Percentiles rank a stretch among this genome's conserved stretches.
These are phyloP conservation scores for Diutina scorzettiae DNA, from an alignment of 1,139 yeast species.

Conservation along the genomic window DNA sequence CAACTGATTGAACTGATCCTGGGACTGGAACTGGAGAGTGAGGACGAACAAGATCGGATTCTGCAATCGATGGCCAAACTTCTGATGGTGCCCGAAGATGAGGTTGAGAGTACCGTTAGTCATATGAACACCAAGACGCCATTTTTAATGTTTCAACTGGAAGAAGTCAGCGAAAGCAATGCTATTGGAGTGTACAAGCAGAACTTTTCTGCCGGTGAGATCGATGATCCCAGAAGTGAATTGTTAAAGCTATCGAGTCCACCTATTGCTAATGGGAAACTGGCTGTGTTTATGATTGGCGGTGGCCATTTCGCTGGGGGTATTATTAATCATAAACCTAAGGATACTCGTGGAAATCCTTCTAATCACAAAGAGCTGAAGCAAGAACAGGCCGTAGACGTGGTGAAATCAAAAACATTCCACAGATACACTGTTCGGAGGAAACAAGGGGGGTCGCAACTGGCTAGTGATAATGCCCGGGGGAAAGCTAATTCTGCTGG, in stretches of 20 bases:
- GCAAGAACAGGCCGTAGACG: slow-evolving; percentile 49
- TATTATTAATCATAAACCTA: slow-evolving; percentile 62
- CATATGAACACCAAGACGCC: slow-evolving; percentile 58
- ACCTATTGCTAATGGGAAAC: slow-evolving; percentile 21
- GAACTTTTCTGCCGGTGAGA: slow-evolving; percentile 32
- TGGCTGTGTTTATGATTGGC: slow-evolving; percentile 86
- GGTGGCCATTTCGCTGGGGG: slow-evolving; percentile 99
- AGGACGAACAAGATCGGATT: slow-evolving; percentile 13
- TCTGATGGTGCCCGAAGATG: slow-evolving; percentile 11
- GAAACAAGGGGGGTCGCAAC: slow-evolving; percentile 96
- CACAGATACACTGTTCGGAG: slow-evolving; percentile 94
- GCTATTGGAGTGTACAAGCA: slow-evolving; percentile 65
- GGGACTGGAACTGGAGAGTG: slow-evolving; percentile 27
- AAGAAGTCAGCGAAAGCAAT: slow-evolving; percentile 28
- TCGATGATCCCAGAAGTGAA: slow-evolving; percentile 17
- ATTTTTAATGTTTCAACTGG: slow-evolving; percentile 41
- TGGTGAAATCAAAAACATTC: slow-evolving; percentile 72
- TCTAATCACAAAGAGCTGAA: slow-evolving; percentile 29
- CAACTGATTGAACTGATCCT: slow-evolving; percentile 47
- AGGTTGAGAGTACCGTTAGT: slow-evolving; percentile 28
- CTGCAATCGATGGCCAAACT: slow-evolving; percentile 21
- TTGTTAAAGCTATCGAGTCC: slow-evolving; percentile 20
- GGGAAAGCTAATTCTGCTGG: slow-evolving; percentile 98
- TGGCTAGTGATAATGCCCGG: slow-evolving; percentile 80
- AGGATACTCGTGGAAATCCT: slow-evolving; percentile 41